Evolutionary conservation across 225 moss, liverwort and hornwort species (phyloP), one percentile per base, ranked within the genome.

Genomic region (Polytrichum commune): DNA sequence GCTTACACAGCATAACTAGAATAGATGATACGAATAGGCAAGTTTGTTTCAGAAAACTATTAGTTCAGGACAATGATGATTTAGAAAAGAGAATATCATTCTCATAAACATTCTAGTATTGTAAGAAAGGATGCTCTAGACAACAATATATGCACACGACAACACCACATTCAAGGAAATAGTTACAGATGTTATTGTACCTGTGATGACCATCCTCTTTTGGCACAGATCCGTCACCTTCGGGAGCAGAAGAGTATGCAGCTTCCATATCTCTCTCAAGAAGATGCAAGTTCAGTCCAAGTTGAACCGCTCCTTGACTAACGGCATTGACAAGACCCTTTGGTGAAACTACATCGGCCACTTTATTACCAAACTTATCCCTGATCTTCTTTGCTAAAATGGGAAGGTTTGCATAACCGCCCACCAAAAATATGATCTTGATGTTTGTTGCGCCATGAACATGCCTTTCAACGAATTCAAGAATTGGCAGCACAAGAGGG

Each of bases 341-440:
- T 0, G 92, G 90, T 54, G 72, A 69, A 9, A 88, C 53, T n/a
- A 92, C 83, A 5, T 67, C 25, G 1, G 29, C 30, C 1, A 90
- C 84, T 13, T 63, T 54, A 29, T 6, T 0, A 7, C n/a, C 30
- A 4, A 56, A 18, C 19, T 87, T 86, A 7, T 54, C 68, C 23
- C 76, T 23, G 28, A 87, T 80, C 26, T 64, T 87, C 4, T 63
- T 73, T 58, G 80, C 53, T 3, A 93, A 76, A 75, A 84, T 86
- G 5, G 83, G 83, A 0, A 89, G 90, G 20, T 68, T 81, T 13
- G 86, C 76, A 8, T 90, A 93, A 4, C 90, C 92, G 5, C 93
- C 92, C 0, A 92, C 95, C 0, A 90, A 60, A 1, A 89, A 68
- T 1, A 94, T 75, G 4, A 60, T 65, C 35, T 77, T 77, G 4